Conservation (phyloP, 192 early-diverging fungal genomes). For the Chytriomyces confervae region DNA sequence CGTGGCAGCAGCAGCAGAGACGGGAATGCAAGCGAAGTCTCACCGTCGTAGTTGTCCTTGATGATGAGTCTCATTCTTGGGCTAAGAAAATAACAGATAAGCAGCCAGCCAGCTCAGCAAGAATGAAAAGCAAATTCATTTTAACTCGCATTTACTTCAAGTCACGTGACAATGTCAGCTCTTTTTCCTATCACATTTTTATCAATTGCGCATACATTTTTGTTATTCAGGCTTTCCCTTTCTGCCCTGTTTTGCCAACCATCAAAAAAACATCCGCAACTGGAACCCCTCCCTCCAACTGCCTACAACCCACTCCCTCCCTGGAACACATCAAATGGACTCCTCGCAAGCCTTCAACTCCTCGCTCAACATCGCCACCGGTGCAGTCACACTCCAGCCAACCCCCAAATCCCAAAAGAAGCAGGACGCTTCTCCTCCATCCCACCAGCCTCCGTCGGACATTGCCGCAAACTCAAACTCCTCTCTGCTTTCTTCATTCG, state of each 20-base stretch:
- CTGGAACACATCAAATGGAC: neutral
- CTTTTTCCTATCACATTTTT: no score
- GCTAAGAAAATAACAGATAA: no score
- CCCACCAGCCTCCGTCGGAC: no score
- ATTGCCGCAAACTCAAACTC: no score
- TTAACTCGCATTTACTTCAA: neutral
- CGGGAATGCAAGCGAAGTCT: neutral
- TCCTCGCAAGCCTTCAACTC: conserved; percentile 22
- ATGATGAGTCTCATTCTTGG: conserved; percentile 36
- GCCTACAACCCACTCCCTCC: no score
- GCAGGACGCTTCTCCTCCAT: no score
- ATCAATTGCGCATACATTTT: no score
- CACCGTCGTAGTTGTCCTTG: conserved; percentile 34
- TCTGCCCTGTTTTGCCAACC: neutral
- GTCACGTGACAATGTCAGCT: neutral
- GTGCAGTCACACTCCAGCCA: neutral
- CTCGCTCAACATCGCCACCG: conserved; percentile 27
- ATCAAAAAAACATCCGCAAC: neutral
- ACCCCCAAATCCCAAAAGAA: no score
- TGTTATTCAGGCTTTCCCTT: neutral
- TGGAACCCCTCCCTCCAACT: neutral
- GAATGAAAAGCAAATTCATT: neutral
- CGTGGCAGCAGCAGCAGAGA: neutral
- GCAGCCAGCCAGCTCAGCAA: neutral
- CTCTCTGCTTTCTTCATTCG: no score